Base-by-base conservation (phyloP, 257 asterid genomes). In the Scutellaria baicalensis region DNA sequence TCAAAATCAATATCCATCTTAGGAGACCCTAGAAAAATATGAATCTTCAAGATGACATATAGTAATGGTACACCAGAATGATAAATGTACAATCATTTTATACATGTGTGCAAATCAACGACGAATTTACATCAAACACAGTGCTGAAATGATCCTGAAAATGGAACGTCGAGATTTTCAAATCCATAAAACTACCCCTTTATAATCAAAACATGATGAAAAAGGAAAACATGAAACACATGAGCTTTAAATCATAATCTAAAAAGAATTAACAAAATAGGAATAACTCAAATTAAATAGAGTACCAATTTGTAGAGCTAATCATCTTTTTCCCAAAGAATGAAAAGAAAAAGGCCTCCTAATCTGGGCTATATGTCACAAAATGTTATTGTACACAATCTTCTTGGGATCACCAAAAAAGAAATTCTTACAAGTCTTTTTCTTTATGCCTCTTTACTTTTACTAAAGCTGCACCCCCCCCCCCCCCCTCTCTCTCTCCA, bases 371-470 rank as follows among this genome's bases (percentile, higher is more conserved):
- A 49, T 64, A 42, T 68, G 67, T 55, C 64, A 31, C 33, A 27
- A 27, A 75, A 47, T 10, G 58, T 55, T 44, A 47, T 36, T 65
- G 73, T 36, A 80, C 64, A 75, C 76, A 78, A 74, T 79, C 82
- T 63, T 78, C 69, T 81, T 72, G 84, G 89, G 89, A 84, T 81
- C 84, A 58, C 72, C 83, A 80, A 77, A 76, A 71, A 76, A 68
- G 44, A 17, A 68, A 71, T 69, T 70, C 78, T 18, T 72, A 20
- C 76, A 16, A 21, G 17, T 75, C 78, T 77, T 59, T 73, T 61
- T 77, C 85, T 79, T 77, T 81, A 69, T 79, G 36, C 79, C 66
- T 71, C 78, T 69, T 68, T 76, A 44, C 82, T 77, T 81, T 81
- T 66, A 66, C 58, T 71, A 81, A 81, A 81, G 86, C 77, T 63